A percentile compares a stretch with the other conserved stretches of the same genome.
phyloP scores from a whole-genome alignment of 129 eudicot species.

The Mikania micrantha region DNA sequence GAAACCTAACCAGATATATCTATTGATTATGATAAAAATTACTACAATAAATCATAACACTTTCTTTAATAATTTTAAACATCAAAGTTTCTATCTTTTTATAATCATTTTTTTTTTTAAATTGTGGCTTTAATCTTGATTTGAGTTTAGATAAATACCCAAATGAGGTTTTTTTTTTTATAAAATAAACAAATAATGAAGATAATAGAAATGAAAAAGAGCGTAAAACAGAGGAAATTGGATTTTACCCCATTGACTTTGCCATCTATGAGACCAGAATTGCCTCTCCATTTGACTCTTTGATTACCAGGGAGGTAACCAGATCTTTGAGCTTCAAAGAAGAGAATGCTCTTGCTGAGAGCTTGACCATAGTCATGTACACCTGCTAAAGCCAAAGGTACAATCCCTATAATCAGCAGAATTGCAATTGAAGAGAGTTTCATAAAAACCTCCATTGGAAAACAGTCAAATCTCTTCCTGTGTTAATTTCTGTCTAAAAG shows the following conservation, averaged over 20 bases:
- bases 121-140: too few species aligned
- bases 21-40: too few species aligned
- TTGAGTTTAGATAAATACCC: slow-evolving; percentile 11
- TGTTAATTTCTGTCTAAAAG: not conserved
- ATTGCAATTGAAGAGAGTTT: slow-evolving; percentile 34
- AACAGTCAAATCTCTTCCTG: not conserved
- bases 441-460: slow-evolving; percentile 45
- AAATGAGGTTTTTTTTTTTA: too few species aligned
- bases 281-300: slow-evolving; percentile 62
- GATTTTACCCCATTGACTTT: slow-evolving; percentile 29
- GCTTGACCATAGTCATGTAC: slow-evolving; percentile 77
- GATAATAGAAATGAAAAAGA: too few species aligned
- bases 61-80: too few species aligned
- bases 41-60: too few species aligned
- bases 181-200: too few species aligned
- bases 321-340: slow-evolving; percentile 88
- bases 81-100: slow-evolving; percentile 26
- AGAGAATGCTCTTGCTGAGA: slow-evolving; percentile 60
- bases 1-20: too few species aligned
- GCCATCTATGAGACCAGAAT: slow-evolving; percentile 78
- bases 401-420: slow-evolving; percentile 36
- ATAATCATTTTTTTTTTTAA: too few species aligned
- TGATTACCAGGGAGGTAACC: slow-evolving; percentile 64
- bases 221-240: not conserved
- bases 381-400: slow-evolving; percentile 59